Evolutionary conservation across 1,139 yeast species (phyloP), one percentile per base, ranked within the genome.

Genomic region (Hanseniaspora uvarum): DNA sequence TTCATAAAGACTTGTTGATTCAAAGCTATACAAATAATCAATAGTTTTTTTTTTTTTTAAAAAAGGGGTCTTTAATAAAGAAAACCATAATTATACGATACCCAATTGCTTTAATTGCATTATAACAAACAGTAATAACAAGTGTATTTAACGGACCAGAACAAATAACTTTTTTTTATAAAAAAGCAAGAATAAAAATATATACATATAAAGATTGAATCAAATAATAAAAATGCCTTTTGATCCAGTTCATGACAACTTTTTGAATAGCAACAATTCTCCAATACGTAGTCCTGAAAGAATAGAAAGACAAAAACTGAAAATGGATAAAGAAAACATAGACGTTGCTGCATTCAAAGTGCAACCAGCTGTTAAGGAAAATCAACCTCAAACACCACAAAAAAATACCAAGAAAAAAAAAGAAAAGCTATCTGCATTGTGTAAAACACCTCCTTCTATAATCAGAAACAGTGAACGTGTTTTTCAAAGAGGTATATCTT

Each of bases 391-490:
- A 37, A 44, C 49, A 6, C 48, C 68, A 36, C 69, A 68, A 34
- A 59, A 66, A 54, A 67, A 65, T 57, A 56, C 63, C 43, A 76
- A 74, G 66, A 86, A 85, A 75, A 84, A 83, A 74, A 86, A 84
- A 70, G 95, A 86, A 67, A 88, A 88, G 66, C 73, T 86, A 49
- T 84, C 95, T 1, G 79, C 95, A 1, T 73, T 89, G 54, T 89
- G 97, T 68, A 87, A 87, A 68, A 89, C 96, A 4, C 96, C 97
- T 3, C 96, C 97, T 37, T 83, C 95, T 18, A 79, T 87, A 58
- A 94, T 92, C 61, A 78, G 92, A 62, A 87, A 94, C 44, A 78
- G 92, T 71, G 95, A 96, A 54, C 77, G 86, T 65, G 94, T 88
- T 63, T 92, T 86, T 69, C 86, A 86, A 62, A 80, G 98, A 66